A percentile compares a stretch with the other conserved stretches of the same genome.
These are phyloP conservation scores for Yamadazyma laniorum DNA, from an alignment of 805 yeast genomes.

Conservation along the genomic window DNA sequence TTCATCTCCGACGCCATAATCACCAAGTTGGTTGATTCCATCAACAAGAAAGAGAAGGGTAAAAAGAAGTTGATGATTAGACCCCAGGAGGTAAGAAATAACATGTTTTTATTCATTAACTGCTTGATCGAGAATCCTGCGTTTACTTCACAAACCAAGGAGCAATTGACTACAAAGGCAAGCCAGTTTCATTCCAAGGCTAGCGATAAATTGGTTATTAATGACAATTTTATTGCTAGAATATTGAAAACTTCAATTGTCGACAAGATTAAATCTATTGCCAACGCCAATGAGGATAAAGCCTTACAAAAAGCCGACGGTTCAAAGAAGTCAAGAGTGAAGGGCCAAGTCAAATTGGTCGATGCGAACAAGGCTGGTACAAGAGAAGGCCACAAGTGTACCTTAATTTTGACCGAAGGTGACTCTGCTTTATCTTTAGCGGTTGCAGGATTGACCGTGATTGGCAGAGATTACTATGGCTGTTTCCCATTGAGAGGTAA, in stretches of 20 bases:
- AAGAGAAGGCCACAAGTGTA: constrained; percentile 85
- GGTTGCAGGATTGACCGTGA: constrained; percentile 89
- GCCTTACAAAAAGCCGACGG: constrained; percentile 91
- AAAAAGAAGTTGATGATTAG: constrained; percentile 68
- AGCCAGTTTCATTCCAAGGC: constrained; percentile 83
- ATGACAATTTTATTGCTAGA: constrained; percentile 72
- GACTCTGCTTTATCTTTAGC: constrained; percentile 94
- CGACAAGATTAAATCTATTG: constrained; percentile 79
- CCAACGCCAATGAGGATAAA: constrained; percentile 84
- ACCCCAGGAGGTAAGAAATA: constrained; percentile 84
- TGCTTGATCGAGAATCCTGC: constrained; percentile 96
- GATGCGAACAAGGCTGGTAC: constrained; percentile 98
- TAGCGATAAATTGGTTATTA: constrained; percentile 55
- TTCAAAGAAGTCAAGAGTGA: constrained; percentile 74
- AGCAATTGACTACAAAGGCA: constrained; percentile 85
- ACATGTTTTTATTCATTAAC: constrained; percentile 87
- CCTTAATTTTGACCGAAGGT: constrained; percentile 93
- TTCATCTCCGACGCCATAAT: constrained; percentile 82
- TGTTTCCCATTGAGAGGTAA: constrained; percentile 96
- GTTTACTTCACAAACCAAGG: constrained; percentile 96
- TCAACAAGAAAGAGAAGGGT: constrained; percentile 63
- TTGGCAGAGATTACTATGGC: constrained; percentile 93
- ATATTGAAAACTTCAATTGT: constrained; percentile 62
- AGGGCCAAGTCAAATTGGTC: constrained; percentile 84
- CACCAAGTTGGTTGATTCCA: constrained; percentile 65